Evolutionary conservation across 2,329 filamentous ascomycete species (phyloP).

Genomic region (Camillea tinctor): DNA sequence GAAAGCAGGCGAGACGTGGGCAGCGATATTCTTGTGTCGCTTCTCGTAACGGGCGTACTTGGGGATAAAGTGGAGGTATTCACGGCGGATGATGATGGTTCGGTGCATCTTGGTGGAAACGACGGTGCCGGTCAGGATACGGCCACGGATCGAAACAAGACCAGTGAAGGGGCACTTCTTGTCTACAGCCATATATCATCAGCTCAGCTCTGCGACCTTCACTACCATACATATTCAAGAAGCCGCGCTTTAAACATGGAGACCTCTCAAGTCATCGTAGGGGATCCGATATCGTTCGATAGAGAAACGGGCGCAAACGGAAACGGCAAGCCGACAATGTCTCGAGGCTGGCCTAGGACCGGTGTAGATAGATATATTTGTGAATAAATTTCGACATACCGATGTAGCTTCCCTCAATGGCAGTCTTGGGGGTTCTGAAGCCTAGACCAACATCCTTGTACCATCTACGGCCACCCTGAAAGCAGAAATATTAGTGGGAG

Average conservation of each 20-base stretch:
- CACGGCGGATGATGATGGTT: conserved; percentile 97
- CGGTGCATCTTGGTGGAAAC: conserved; percentile 99
- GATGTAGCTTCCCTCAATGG: conserved; percentile 99
- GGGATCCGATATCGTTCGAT: not conserved
- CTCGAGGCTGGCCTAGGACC: not conserved
- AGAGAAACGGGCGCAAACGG: not conserved
- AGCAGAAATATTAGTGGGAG: conserved; percentile 2
- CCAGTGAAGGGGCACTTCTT: conserved; percentile 99
- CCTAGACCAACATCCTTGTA: conserved; percentile 99
- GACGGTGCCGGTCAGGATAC: conserved; percentile 99
- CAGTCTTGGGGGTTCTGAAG: conserved; percentile 97
- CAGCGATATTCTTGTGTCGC: conserved; percentile 99
- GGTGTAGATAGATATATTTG: too few relatives aligned
- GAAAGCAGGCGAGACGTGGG: conserved; percentile 99
- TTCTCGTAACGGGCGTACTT: conserved; percentile 99
- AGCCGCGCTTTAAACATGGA: not conserved
- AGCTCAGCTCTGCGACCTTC: conserved; percentile 15
- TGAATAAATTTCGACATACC: conserved; percentile 63
- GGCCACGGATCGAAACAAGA: conserved; percentile 98
- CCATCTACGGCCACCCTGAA: conserved; percentile 49
- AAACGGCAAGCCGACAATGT: not conserved
- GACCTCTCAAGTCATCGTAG: too few relatives aligned
- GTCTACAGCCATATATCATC: conserved; percentile 57
- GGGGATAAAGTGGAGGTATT: conserved; percentile 99
- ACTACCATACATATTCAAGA: not conserved